phyloP scores from a whole-genome alignment of 352 stramenopile species.

The Phytophthora cajani region DNA sequence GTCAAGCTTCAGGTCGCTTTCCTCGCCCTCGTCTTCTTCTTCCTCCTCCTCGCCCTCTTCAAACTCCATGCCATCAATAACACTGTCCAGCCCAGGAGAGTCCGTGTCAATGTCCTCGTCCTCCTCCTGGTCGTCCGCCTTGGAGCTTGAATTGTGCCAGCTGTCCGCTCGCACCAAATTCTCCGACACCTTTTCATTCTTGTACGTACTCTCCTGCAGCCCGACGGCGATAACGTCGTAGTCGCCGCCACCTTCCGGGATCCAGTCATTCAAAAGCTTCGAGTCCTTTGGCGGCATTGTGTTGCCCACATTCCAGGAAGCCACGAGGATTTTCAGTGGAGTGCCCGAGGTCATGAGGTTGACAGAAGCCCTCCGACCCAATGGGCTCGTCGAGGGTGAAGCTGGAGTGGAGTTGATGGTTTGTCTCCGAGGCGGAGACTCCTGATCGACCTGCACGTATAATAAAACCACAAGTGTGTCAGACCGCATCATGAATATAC shows the following conservation, averaged over 20 bases:
- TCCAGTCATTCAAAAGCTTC: slow-evolving; percentile 66
- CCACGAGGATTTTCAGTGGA: slow-evolving; percentile 64
- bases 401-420: slow-evolving; percentile 6
- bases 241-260: slow-evolving; percentile 75
- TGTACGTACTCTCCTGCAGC: slow-evolving; percentile 86
- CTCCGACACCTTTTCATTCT: slow-evolving; percentile 50
- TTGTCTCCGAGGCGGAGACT: slow-evolving; percentile 20
- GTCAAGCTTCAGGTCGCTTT: slow-evolving; percentile 16
- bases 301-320: slow-evolving; percentile 89
- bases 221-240: slow-evolving; percentile 88
- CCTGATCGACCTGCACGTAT: slow-evolving; percentile 17
- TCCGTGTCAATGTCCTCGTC: slow-evolving; percentile 21
- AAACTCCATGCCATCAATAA: slow-evolving; percentile 30
- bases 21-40: slow-evolving; percentile 27
- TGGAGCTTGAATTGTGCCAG: slow-evolving; percentile 24
- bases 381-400: slow-evolving; percentile 1
- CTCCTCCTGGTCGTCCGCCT: slow-evolving; percentile 31
- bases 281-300: slow-evolving; percentile 72
- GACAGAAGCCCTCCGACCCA: slow-evolving; percentile 15
- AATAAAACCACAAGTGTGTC: background rate
- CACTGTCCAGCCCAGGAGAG: slow-evolving; percentile 18
- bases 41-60: slow-evolving; percentile 39
- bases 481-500: background rate
- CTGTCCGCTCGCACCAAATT: slow-evolving; percentile 35
- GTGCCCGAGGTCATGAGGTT: slow-evolving; percentile 17